A percentile compares a stretch with the other conserved stretches of the same genome.
phyloP scores from a whole-genome alignment of 495 filamentous ascomycete species.

The Eremomyces bilateralis region DNA sequence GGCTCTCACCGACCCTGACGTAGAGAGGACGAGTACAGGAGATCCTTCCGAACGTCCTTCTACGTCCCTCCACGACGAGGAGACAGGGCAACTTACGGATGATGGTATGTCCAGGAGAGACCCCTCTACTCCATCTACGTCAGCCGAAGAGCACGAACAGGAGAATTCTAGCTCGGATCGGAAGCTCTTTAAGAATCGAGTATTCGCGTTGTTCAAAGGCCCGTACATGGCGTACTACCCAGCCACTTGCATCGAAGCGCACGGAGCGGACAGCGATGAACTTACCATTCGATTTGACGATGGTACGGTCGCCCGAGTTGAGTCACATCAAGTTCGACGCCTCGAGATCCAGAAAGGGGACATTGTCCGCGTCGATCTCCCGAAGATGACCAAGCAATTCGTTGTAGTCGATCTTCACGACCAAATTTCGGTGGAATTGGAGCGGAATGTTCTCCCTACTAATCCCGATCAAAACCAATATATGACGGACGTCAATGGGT shows the following conservation, averaged over 20 bases:
- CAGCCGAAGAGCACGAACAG: neutral
- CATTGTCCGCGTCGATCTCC: conserved; percentile 20
- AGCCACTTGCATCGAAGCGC: conserved; percentile 17
- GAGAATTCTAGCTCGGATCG: neutral
- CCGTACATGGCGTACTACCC: conserved; percentile 17
- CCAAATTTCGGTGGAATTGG: conserved; percentile 1
- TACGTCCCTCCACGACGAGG: too few relatives aligned
- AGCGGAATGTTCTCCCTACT: conserved; percentile 8
- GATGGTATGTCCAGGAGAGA: too few relatives aligned
- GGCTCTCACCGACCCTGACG: too few relatives aligned
- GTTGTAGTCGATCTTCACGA: conserved; percentile 13
- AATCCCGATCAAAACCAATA: too few relatives aligned
- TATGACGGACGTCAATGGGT: conserved; percentile 17
- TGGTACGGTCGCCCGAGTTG: conserved; percentile 12
- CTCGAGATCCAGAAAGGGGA: conserved; percentile 20
- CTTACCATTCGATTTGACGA: conserved; percentile 21
- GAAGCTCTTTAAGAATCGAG: conserved; percentile 10
- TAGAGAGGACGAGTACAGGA: too few relatives aligned
- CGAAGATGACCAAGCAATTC: conserved; percentile 18
- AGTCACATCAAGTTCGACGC: conserved; percentile 8
- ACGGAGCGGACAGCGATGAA: conserved; percentile 1
- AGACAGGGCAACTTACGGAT: too few relatives aligned
- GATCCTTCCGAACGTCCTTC: too few relatives aligned
- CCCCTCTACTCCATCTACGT: too few relatives aligned
- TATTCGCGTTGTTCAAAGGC: conserved; percentile 22